Evolutionary conservation across 1,284 basidiomycete genomes (phyloP).

Genomic region (Sanghuangporus weigelae): DNA sequence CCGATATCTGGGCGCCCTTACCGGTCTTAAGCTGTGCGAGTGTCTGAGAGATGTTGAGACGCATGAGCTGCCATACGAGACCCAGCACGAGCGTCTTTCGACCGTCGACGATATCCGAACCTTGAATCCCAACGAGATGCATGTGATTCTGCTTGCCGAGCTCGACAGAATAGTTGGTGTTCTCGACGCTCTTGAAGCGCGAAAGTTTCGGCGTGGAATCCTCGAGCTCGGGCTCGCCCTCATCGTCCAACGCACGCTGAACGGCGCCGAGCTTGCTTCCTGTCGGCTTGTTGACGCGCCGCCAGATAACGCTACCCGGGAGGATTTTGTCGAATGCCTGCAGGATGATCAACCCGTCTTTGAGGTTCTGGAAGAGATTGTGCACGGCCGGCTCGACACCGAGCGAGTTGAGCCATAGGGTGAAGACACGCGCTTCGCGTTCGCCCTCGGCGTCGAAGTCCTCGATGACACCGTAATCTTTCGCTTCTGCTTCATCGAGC

Average conservation of each 20-base stretch:
- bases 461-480: slow-evolving; percentile 82
- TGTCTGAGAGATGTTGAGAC: slow-evolving; percentile 90
- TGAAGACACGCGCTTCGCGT: slow-evolving; percentile 96
- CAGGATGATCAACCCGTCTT: slow-evolving; percentile 85
- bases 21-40: slow-evolving; percentile 71
- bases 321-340: slow-evolving; percentile 97
- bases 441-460: slow-evolving; percentile 99
- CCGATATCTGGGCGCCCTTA: slow-evolving; percentile 73
- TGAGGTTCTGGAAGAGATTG: slow-evolving; percentile 95
- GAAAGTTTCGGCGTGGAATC: slow-evolving; percentile 82
- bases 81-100: slow-evolving; percentile 89
- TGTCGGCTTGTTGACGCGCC: slow-evolving; percentile 83
- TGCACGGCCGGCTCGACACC: slow-evolving; percentile 95
- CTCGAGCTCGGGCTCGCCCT: slow-evolving; percentile 69
- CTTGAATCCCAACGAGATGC: slow-evolving; percentile 97
- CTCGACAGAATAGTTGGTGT: slow-evolving; percentile 95
- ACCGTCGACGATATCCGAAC: slow-evolving; percentile 94
- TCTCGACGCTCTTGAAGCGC: slow-evolving; percentile 96
- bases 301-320: slow-evolving; percentile 91
- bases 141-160: slow-evolving; percentile 89
- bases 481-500: slow-evolving; percentile 84
- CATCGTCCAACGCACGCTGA: slow-evolving; percentile 38
- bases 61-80: slow-evolving; percentile 97
- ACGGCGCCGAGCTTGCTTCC: slow-evolving; percentile 51
- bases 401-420: slow-evolving; percentile 95